Percentiles rank a stretch among this genome's conserved stretches.
Evolutionary conservation across 768 basidiomycete species (phyloP).

Genomic region (Porphyrellus cyaneotinctus): DNA sequence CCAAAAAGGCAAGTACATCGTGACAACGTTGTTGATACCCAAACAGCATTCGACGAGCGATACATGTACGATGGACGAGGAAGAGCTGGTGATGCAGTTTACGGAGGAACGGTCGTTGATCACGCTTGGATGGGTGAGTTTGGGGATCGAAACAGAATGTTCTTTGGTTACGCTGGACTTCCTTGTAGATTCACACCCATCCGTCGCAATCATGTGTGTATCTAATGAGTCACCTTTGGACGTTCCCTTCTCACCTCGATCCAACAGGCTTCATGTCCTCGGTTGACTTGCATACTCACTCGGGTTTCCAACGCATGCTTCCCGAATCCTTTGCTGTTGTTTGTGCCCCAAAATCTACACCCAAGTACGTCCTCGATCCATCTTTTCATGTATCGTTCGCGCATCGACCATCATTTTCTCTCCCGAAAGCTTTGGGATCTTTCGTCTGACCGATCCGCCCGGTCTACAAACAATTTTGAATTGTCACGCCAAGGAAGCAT

Average conservation of each 20-base stretch:
- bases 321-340: slow-evolving; percentile 93
- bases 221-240: neutral
- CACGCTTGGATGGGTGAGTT: slow-evolving; percentile 87
- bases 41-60: slow-evolving; percentile 84
- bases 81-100: slow-evolving; percentile 81
- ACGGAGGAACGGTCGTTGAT: slow-evolving; percentile 78
- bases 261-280: slow-evolving; percentile 85
- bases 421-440: slow-evolving; percentile 67
- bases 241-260: neutral
- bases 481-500: slow-evolving; percentile 69
- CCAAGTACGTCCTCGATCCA: slow-evolving; percentile 48
- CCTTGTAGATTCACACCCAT: slow-evolving; percentile 80
- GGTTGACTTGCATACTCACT: slow-evolving; percentile 88
- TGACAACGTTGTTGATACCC: slow-evolving; percentile 85
- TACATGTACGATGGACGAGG: slow-evolving; percentile 91
- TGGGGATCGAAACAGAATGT: neutral
- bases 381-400: neutral
- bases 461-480: slow-evolving; percentile 68
- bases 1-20: slow-evolving; percentile 55
- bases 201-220: slow-evolving; percentile 80
- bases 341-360: slow-evolving; percentile 76
- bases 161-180: neutral
- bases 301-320: slow-evolving; percentile 84
- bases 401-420: neutral
- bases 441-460: slow-evolving; percentile 84